Base-by-base conservation (phyloP, 169 alveolate species). In the Ichthyophthirius multifiliis region DNA sequence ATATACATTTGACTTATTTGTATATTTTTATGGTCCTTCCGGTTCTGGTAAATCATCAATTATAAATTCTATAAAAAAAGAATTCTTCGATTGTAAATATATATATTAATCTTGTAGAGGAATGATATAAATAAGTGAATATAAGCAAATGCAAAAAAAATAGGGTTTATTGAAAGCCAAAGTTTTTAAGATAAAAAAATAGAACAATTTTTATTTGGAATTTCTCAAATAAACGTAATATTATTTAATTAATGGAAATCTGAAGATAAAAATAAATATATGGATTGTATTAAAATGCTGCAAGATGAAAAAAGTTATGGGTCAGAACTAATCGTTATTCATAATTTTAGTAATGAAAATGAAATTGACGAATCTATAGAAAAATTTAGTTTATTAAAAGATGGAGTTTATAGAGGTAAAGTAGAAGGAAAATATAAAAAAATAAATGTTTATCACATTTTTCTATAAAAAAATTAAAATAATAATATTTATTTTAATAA, bases 361-460 rank as follows among this genome's bases (percentile, higher is more conserved):
- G 31, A 27, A 3, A 27, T 55, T 27, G 71, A 55, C 12, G 31
- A 55, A 55, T 27, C 31, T 27, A 55, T 39, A 23, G 31, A 55
- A 27, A 39, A 55, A 13, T 39, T 55, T 5, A 55, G 43, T 15
- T 27, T 27, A 27, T 7, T 55, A 16, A 27, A 55, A 27, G 71
- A 55, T 55, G 71, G 71, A 3, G 16, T 55, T 10, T 55, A 55
- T 23, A 55, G 71, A 55, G 71, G 71, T 27, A 55, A 55, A 27
- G 71, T 55, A 5, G 71, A 55, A 20, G 71, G 71, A 20, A 55
- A 55, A 55, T 27, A 20, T 39, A 55, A 55, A 55, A 55, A 55
- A 27, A 55, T 55, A 4, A 55, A 55, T 27, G 71, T 55, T 0
- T 55, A 55, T 7, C 71, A 55, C 4, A 55, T 55, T 2, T 15